These are phyloP conservation scores for Sporisorium graminicola DNA, from an alignment of 1,284 basidiomycete species.

Conservation along the genomic window DNA sequence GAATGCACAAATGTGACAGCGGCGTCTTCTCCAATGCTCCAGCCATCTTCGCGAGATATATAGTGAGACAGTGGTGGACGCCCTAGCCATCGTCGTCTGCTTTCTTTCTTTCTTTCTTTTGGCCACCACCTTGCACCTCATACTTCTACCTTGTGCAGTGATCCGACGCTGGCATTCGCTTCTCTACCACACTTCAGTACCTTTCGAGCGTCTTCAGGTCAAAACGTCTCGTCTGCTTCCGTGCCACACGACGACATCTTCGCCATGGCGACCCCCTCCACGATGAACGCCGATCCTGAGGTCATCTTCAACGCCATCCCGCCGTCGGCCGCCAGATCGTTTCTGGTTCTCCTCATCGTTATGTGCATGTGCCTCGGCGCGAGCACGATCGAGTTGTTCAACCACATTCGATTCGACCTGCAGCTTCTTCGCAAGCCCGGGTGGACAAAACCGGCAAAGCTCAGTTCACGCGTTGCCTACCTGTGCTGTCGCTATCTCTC, in stretches of 20 bases:
- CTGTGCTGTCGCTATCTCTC: constrained; percentile 32
- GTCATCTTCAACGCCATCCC: constrained; percentile 48
- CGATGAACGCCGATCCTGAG: constrained; percentile 7
- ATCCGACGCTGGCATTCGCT: too few species aligned
- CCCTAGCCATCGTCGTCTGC: background rate
- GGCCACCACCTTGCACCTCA: background rate
- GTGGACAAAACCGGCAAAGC: constrained; percentile 39
- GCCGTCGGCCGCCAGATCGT: constrained; percentile 16
- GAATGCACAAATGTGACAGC: background rate
- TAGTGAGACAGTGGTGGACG: background rate
- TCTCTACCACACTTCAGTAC: background rate
- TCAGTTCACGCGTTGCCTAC: constrained; percentile 38
- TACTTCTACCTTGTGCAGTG: background rate
- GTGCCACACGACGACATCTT: background rate
- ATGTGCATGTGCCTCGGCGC: constrained; percentile 43
- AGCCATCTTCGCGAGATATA: background rate
- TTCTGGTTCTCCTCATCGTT: constrained; percentile 31
- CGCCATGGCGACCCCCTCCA: background rate
- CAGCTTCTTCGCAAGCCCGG: constrained; percentile 37
- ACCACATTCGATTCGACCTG: constrained; percentile 42
- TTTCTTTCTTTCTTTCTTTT: background rate
- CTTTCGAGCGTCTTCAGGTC: background rate
- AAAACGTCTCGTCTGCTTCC: too few species aligned
- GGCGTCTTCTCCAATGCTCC: too few species aligned
- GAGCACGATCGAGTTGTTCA: constrained; percentile 31